Evolutionary conservation across 73 alveolate genomes (phyloP).

Genomic region (Uronychia setigera): DNA sequence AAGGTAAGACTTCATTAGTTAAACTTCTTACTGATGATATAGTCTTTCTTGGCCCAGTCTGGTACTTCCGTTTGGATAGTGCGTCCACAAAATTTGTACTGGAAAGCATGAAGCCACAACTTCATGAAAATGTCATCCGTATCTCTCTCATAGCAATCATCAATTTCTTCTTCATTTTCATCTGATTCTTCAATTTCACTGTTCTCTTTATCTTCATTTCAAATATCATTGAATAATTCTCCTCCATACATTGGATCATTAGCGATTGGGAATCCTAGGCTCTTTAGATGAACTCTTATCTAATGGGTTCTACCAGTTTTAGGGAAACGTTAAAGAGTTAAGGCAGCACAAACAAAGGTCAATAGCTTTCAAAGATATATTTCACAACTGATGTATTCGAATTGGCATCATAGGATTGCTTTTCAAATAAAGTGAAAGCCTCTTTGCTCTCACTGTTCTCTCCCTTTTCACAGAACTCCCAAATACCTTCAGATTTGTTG

Average conservation of each 20-base stretch:
- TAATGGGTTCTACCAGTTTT: conserved; percentile 98
- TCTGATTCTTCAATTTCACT: neutral
- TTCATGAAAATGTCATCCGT: conserved; percentile 25
- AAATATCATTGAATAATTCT: conserved; percentile 4
- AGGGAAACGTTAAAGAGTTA: conserved; percentile 72
- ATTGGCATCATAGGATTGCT: conserved; percentile 87
- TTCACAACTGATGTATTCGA: conserved; percentile 88
- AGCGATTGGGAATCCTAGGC: conserved; percentile 94
- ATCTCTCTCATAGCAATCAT: conserved; percentile 11
- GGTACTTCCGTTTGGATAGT: conserved; percentile 32
- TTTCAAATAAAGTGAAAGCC: conserved; percentile 84
- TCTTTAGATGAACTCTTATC: conserved; percentile 96
- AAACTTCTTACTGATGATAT: conserved; percentile 8
- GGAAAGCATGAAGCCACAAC: conserved; percentile 63
- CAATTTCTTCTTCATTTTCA: conserved; percentile 1
- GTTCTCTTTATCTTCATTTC: neutral
- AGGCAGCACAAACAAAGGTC: conserved; percentile 27
- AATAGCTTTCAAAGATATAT: conserved; percentile 28
- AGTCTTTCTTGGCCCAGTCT: conserved; percentile 41
- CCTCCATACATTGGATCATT: conserved; percentile 98
- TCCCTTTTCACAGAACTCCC: conserved; percentile 70
- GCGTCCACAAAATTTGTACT: conserved; percentile 28
- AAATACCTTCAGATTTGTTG: conserved; percentile 78
- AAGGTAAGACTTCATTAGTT: no score
- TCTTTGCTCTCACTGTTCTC: conserved; percentile 76